phyloP scores from a whole-genome alignment of 2,329 filamentous ascomycete genomes.

The Trichophyton rubrum region DNA sequence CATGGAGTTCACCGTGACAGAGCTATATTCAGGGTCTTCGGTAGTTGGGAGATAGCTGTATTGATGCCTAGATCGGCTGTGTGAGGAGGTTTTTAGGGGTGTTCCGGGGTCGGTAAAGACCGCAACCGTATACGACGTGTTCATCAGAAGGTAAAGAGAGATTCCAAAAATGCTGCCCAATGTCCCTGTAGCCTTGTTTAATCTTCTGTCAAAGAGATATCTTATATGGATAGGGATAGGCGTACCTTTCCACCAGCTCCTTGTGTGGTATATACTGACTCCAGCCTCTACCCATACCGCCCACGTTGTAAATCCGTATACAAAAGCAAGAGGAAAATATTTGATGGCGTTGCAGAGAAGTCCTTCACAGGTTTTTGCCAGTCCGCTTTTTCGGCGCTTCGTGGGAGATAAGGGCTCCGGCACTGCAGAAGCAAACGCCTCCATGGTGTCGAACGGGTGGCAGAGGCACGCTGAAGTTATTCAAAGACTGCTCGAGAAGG shows the following conservation, averaged over 20 bases:
- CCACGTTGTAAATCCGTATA: slow-evolving; percentile 87
- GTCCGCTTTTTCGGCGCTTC: slow-evolving; percentile 31
- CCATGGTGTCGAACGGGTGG: slow-evolving; percentile 19
- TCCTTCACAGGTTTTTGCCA: slow-evolving; percentile 52
- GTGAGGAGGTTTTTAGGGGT: slow-evolving; percentile 31
- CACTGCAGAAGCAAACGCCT: slow-evolving; percentile 25
- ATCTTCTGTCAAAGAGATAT: neutral
- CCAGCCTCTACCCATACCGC: slow-evolving; percentile 74
- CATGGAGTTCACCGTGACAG: slow-evolving; percentile 83
- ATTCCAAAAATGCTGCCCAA: slow-evolving; percentile 43
- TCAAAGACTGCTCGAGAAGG: neutral
- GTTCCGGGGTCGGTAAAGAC: slow-evolving; percentile 85
- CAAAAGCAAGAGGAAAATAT: slow-evolving; percentile 79
- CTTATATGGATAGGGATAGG: neutral
- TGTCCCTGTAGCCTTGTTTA: slow-evolving; percentile 17
- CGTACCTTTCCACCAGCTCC: slow-evolving; percentile 36
- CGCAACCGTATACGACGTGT: slow-evolving; percentile 80
- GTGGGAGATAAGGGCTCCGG: slow-evolving; percentile 26
- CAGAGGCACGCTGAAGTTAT: neutral
- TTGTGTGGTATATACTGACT: slow-evolving; percentile 50
- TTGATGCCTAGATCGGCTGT: slow-evolving; percentile 20
- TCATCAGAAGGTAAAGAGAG: slow-evolving; percentile 62
- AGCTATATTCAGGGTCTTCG: slow-evolving; percentile 50
- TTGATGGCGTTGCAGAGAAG: slow-evolving; percentile 67
- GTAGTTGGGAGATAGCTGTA: slow-evolving; percentile 75